Base-by-base conservation (phyloP, 441 rosid species). In the Omphalea diandra region DNA sequence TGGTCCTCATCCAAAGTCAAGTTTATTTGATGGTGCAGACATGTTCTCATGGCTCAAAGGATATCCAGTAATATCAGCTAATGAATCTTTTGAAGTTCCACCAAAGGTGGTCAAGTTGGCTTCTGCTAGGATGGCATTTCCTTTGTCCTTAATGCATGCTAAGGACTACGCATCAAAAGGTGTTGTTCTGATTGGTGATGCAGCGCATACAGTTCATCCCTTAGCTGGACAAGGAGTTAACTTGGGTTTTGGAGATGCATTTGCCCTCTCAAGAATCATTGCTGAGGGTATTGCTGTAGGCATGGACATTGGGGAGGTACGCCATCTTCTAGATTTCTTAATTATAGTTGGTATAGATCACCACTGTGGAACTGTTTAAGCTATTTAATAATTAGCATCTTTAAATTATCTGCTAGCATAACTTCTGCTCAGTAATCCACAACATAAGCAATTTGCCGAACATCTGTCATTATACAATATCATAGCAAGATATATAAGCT, bases 181-280 rank as follows among this genome's bases (percentile, higher is more conserved):
- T 35, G 82, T 87, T 62, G 97, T 84, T 72, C 89, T 94, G 24
- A 63, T 92, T n/a, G 96, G 99, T 61, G 99, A 90, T 83, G 97
- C 98, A 24, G 98, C 99, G 40, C 99, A 92, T 52, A 87, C 97
- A 12, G 89, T 94, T 71, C 98, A 92, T 78, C 99, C 99, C 15
- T 79, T 92, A 76, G 99, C 98, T 47, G 99, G 98, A 70, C 99
- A 94, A 82, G 98, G 99, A 73, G 99, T 92, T 40, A 92, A 94
- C 81, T 69, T 94, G 83, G 99, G 98, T 60, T 94, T 92, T 69
- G 93, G 90, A 57, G 99, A 94, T 72, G 96, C 96, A 58, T 83
- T 71, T 67, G 74, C 90, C 73, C 97, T 94, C 79, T 85, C 97
- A 6, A 86, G 83, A 77, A 78, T 85, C 61, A 82, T 94, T 58